Evolutionary conservation across 495 filamentous ascomycete species (phyloP).

Genomic region (Rhypophila decipiens): DNA sequence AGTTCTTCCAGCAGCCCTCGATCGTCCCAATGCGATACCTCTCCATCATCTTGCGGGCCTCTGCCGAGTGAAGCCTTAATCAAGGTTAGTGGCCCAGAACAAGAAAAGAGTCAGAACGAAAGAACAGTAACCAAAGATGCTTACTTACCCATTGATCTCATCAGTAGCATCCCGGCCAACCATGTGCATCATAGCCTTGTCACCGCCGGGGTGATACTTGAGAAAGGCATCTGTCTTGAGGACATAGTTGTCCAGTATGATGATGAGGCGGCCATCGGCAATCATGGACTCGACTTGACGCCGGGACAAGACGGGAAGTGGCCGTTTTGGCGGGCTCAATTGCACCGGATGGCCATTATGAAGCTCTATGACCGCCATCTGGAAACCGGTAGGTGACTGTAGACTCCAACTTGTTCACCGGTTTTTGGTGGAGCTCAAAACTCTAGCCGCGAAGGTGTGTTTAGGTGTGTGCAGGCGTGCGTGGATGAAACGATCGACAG

Average conservation of each 20-base stretch:
- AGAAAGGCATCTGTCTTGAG: slow-evolving; percentile 85
- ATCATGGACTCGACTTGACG: slow-evolving; percentile 82
- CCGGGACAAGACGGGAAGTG: slow-evolving; percentile 48
- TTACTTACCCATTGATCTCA: slow-evolving; percentile 78
- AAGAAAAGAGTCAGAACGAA: slow-evolving; percentile 1
- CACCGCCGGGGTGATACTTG: slow-evolving; percentile 84
- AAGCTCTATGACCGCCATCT: no score
- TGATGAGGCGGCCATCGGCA: slow-evolving; percentile 72
- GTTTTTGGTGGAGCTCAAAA: no score
- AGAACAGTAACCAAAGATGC: no score
- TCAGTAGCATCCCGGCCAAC: slow-evolving; percentile 94
- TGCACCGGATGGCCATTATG: no score
- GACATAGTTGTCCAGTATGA: slow-evolving; percentile 76
- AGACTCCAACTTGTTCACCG: no score
- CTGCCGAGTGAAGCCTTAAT: slow-evolving; percentile 82
- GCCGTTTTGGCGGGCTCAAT: neutral
- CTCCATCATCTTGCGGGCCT: slow-evolving; percentile 70
- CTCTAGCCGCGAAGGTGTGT: no score
- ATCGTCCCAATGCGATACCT: slow-evolving; percentile 79
- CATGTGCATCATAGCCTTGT: slow-evolving; percentile 91
- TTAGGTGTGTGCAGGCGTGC: no score
- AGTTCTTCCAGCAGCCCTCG: slow-evolving; percentile 80
- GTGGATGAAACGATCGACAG: no score
- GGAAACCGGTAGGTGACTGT: no score
- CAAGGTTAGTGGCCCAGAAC: no score